Evolutionary conservation across 2,329 filamentous ascomycete genomes (phyloP), one percentile per base, ranked within the genome.

Genomic region (Ophiostoma ulmi): DNA sequence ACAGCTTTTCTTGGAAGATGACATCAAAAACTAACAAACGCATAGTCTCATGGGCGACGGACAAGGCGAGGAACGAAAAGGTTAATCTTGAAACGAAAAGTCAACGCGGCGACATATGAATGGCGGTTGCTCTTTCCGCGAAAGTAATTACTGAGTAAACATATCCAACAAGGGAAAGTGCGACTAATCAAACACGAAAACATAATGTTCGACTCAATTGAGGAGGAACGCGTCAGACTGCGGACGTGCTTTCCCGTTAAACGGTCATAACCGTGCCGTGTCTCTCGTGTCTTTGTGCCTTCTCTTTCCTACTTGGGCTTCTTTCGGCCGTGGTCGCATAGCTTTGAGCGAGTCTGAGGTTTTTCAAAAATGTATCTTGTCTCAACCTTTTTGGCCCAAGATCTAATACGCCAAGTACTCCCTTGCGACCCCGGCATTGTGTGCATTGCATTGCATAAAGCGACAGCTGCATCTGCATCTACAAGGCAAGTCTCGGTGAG

Each of bases 361-460:
- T 31, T 14, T 31, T 64, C 31, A 31, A n/a, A 36, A 64, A 8
- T 36, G 58, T 14, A 64, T 64, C 58, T 31, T 63, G 31, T 64
- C 58, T 64, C 31, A 64, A 17, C 11, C 3, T 10, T 3, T 10
- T 64, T 5, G 22, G n/a, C 26, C 58, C 31, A 31, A 35, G 8
- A n/a, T 13, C 22, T 17, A 63, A 5, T 26, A 63, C 52, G n/a
- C 20, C 52, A 58, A 58, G 20, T 31, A 10, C 55, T 35, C 52
- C 52, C 52, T 35, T 64, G 13, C 58, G 26, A 36, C 26, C 58
- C 26, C 26, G 2, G 38, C 58, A 64, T 26, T 26, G 14, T 26
- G 52, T 58, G 52, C 52, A 58, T 58, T 58, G 52, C 52, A 58
- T 58, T 58, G 52, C 52, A 26, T 22, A 58, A 58, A 26, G 52